Conservation (phyloP, 768 basidiomycete genomes). For the Russula virescens region DNA sequence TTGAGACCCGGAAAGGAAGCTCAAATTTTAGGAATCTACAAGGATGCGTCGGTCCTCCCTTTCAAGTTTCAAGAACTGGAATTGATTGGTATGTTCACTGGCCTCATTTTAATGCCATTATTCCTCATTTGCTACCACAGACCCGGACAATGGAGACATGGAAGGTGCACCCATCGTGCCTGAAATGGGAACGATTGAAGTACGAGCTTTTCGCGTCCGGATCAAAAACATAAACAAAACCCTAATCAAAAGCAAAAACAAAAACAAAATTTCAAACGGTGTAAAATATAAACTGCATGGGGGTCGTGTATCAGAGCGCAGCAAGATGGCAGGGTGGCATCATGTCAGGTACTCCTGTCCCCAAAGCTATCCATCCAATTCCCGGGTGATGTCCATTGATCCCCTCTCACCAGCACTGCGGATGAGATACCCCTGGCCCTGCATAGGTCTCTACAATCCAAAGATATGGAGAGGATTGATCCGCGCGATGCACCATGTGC, state of each 20-base stretch:
- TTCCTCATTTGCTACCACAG: neutral
- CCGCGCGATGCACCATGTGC: neutral
- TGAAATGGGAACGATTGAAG: constrained; percentile 18
- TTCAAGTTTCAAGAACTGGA: constrained; percentile 16
- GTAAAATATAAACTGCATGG: neutral
- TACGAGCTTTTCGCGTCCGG: constrained; percentile 5
- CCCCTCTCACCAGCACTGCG: constrained; percentile 4
- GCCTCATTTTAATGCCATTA: too few species aligned
- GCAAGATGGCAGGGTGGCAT: constrained; percentile 21
- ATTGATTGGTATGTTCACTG: constrained; percentile 3
- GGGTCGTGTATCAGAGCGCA: constrained; percentile 13
- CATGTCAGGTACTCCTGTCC: constrained; percentile 11
- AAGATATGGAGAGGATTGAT: neutral
- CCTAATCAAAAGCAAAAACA: too few species aligned
- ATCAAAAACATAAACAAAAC: too few species aligned
- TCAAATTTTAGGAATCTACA: neutral
- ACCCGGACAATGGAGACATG: constrained; percentile 8
- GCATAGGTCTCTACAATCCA: too few species aligned
- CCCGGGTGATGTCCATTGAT: neutral
- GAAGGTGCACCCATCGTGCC: constrained; percentile 7
- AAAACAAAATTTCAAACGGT: fast-evolving
- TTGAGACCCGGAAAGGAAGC: neutral
- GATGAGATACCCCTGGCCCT: neutral
- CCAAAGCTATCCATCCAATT: too few species aligned
- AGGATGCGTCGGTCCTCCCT: neutral